These are phyloP conservation scores for Phanerochaete carnosa DNA, from an alignment of 768 basidiomycete genomes.

Conservation along the genomic window DNA sequence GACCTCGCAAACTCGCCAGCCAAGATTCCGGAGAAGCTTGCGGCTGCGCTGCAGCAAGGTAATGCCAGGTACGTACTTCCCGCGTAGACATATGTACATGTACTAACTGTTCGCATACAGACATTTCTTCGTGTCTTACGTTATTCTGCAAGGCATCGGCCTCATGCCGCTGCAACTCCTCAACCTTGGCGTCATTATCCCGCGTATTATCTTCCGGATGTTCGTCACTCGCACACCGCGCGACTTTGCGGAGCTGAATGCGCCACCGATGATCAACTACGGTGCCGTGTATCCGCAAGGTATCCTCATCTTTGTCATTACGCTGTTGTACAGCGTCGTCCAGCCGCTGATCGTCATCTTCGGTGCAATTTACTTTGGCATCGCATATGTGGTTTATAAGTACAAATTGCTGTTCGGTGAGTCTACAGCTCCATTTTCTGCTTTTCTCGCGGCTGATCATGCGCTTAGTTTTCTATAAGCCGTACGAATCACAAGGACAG, in stretches of 20 bases:
- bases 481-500: slow-evolving; percentile 95
- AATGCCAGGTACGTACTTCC: slow-evolving; percentile 51
- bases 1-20: slow-evolving; percentile 93
- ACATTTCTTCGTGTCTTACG: slow-evolving; percentile 83
- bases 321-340: slow-evolving; percentile 91
- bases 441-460: neutral
- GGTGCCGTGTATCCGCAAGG: slow-evolving; percentile 97
- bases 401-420: slow-evolving; percentile 93
- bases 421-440: neutral
- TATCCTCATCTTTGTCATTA: slow-evolving; percentile 93
- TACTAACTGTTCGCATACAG: slow-evolving; percentile 28
- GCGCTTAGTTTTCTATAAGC: slow-evolving; percentile 89
- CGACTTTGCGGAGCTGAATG: slow-evolving; percentile 95
- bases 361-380: slow-evolving; percentile 94
- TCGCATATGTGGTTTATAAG: slow-evolving; percentile 96
- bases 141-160: slow-evolving; percentile 84
- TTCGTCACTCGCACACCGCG: slow-evolving; percentile 82
- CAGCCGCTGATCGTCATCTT: slow-evolving; percentile 95
- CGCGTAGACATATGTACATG: neutral
- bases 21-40: slow-evolving; percentile 92
- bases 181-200: slow-evolving; percentile 86
- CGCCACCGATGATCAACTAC: slow-evolving; percentile 97
- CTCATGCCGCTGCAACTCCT: slow-evolving; percentile 95
- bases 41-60: slow-evolving; percentile 75
- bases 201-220: slow-evolving; percentile 67